A percentile compares a stretch with the other conserved stretches of the same genome.
Evolutionary conservation across 2,329 filamentous ascomycete genomes (phyloP).

Genomic region (Boeremia exigua): DNA sequence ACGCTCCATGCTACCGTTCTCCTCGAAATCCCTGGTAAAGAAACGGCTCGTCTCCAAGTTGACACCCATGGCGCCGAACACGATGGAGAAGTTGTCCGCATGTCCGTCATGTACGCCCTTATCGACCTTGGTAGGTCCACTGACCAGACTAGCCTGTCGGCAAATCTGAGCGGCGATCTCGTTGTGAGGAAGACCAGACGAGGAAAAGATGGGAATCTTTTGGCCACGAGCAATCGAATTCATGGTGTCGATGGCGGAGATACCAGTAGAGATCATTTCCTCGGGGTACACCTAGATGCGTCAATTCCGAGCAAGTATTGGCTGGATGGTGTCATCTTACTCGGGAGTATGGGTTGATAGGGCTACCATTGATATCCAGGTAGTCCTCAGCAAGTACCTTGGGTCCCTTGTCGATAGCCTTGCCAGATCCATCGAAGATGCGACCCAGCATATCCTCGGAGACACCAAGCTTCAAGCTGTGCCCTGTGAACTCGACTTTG

Average conservation of each 20-base stretch:
- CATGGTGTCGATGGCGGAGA: constrained; percentile 99
- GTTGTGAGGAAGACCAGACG: constrained; percentile 97
- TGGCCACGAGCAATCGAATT: constrained; percentile 91
- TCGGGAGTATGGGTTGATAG: constrained; percentile 97
- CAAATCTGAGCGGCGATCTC: constrained; percentile 99
- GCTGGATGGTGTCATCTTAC: constrained; percentile 59
- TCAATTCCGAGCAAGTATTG: constrained; percentile 31
- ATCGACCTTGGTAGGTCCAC: constrained; percentile 90
- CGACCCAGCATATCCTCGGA: constrained; percentile 99
- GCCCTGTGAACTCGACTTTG: constrained; percentile 94
- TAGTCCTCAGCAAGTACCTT: constrained; percentile 98
- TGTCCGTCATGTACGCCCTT: constrained; percentile 97
- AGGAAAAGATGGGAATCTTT: constrained; percentile 99
- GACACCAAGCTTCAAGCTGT: constrained; percentile 97
- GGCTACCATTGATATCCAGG: constrained; percentile 97
- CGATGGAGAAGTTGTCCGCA: constrained; percentile 99
- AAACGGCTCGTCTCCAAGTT: constrained; percentile 99
- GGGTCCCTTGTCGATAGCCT: constrained; percentile 97
- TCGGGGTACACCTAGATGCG: constrained; percentile 84
- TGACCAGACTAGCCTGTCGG: constrained; percentile 92
- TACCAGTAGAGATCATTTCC: constrained; percentile 99
- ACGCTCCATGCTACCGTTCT: constrained; percentile 98
- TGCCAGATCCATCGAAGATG: constrained; percentile 97
- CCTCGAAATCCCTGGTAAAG: constrained; percentile 98
- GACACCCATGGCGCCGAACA: constrained; percentile 99